A percentile compares a stretch with the other conserved stretches of the same genome.
Conservation (phyloP, 2,329 filamentous ascomycete species). For the Thermothelomyces thermophilus region DNA sequence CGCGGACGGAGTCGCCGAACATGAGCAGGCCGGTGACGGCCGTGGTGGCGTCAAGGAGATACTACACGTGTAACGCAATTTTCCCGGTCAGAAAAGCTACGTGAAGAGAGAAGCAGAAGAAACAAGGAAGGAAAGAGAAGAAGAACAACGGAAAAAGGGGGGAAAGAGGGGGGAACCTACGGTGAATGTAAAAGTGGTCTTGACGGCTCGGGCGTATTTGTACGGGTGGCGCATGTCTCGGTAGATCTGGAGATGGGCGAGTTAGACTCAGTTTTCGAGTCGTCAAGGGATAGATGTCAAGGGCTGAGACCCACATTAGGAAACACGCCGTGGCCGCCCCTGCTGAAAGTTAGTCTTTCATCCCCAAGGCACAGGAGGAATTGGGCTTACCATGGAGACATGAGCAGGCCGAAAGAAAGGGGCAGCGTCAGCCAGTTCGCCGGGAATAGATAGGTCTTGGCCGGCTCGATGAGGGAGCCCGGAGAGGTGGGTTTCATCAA, state of each 20-base stretch:
- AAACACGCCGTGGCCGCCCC: conserved; percentile 62
- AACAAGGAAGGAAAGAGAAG: not conserved
- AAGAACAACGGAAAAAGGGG: not conserved
- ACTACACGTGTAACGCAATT: conserved; percentile 41
- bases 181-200: conserved; percentile 78
- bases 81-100: too few species aligned
- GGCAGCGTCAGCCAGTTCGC: conserved; percentile 81
- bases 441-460: conserved; percentile 74
- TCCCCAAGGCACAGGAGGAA: too few species aligned
- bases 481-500: conserved; percentile 71
- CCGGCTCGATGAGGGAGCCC: conserved; percentile 76
- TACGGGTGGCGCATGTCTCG: conserved; percentile 66
- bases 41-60: conserved; percentile 72
- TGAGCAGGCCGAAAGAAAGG: conserved; percentile 81
- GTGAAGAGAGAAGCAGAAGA: too few species aligned
- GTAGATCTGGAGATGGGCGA: conserved; percentile 41
- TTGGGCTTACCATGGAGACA: conserved; percentile 53
- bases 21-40: conserved; percentile 82
- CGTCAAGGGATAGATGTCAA: not conserved
- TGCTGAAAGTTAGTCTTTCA: conserved; percentile 2
- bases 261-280: conserved; percentile 11
- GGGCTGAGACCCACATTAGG: conserved; percentile 55
- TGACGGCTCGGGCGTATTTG: conserved; percentile 69
- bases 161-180: conserved; percentile 42
- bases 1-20: conserved; percentile 84